Evolutionary conservation across 176 grass and related monocot genomes (phyloP), one percentile per base, ranked within the genome.

Genomic region (Oryza nivara): DNA sequence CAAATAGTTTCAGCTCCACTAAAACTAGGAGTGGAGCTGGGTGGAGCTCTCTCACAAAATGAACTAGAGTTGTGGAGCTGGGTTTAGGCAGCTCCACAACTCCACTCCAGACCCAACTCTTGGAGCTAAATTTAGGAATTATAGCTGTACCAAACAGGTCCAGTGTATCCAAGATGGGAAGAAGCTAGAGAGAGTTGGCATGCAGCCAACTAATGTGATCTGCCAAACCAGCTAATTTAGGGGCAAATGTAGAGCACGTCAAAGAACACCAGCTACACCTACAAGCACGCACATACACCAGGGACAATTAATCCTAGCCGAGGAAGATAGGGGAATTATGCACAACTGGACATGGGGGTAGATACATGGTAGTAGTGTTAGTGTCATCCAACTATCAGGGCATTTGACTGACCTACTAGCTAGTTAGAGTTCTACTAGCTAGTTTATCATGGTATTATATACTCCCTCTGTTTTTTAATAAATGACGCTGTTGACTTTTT

Each of bases 361-460:
- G 16, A 7, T 17, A 6, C 6, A 19, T 19, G 5, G 30, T 32
- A 32, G 2, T 32, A 32, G 30, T 3, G 30, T 0, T 68, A 82
- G 86, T 83, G 86, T 38, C 44, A 88, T 83, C 80, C 75, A 88
- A 54, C 86, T 67, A 41, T 11, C 36, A 83, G 43, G 43, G 17
- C 45, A 13, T 45, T 66, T 67, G 58, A 45, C 45, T 67, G 58
- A 45, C 45, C 64, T 70, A 25, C 25, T 25, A 25, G 25, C 25
- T 26, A 54, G 54, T 19, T 67, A 8, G 20, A 7, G 1, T 56
- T 13, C 15, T 12, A 12, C 51, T 64, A 54, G 67, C 25, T 72
- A 7, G 16, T 15, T 20, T 40, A 5, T 38, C 63, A 28, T 26
- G 74, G 67, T 71, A 56, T 16, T 61, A 25, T 25, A 25, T 25